These are phyloP conservation scores for Pestalotiopsis sp. DNA, from an alignment of 2,329 filamentous ascomycete species.

Conservation along the genomic window DNA sequence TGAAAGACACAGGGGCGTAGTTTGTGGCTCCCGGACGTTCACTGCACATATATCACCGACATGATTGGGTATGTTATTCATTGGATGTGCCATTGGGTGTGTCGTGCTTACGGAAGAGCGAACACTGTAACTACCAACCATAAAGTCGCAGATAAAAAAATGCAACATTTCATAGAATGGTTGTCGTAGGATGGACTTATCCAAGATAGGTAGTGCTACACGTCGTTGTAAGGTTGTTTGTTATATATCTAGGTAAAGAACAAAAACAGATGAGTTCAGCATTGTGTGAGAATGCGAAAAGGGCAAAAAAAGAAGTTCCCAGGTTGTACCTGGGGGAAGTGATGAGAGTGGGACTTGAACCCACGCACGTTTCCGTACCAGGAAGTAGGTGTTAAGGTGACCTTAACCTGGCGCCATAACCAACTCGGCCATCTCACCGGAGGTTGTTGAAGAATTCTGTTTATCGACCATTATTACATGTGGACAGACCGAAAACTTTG, in stretches of 20 bases:
- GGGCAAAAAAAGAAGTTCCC: neutral
- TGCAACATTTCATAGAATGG: too few species aligned
- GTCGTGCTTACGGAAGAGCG: too few species aligned
- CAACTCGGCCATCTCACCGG: constrained; percentile 10
- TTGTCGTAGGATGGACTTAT: too few species aligned
- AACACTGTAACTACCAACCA: too few species aligned
- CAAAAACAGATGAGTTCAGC: too few species aligned
- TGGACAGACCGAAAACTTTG: neutral
- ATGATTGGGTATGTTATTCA: too few species aligned
- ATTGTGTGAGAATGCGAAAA: neutral
- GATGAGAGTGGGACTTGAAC: constrained; percentile 11
- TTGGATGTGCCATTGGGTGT: too few species aligned
- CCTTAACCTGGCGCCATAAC: constrained; percentile 11
- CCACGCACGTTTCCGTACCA: constrained; percentile 11
- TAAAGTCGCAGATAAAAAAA: too few species aligned
- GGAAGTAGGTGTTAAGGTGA: constrained; percentile 11
- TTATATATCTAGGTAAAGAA: too few species aligned
- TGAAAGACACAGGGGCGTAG: neutral
- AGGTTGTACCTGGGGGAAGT: constrained; percentile 5
- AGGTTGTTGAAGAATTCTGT: neutral
- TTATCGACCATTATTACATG: neutral
- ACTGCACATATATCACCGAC: too few species aligned
- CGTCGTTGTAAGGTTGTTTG: too few species aligned
- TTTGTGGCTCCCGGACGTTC: neutral
- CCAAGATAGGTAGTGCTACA: too few species aligned